phyloP scores from a whole-genome alignment of 768 basidiomycete species.

The Boletellus sp. region DNA sequence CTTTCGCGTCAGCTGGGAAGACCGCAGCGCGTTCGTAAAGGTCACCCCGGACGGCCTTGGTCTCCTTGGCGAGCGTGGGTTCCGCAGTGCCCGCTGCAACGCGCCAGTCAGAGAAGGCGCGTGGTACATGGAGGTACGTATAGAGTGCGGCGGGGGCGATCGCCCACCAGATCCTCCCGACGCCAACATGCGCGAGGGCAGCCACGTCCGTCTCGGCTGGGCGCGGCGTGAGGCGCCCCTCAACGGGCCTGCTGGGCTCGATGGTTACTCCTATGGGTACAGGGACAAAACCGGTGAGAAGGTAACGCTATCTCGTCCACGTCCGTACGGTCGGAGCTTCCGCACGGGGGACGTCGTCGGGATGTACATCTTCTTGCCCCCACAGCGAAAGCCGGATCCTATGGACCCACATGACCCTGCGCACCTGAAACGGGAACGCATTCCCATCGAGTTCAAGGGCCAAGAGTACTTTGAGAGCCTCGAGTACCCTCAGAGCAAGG shows the following conservation, averaged over 20 bases:
- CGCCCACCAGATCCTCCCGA: constrained; percentile 38
- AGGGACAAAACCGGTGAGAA: constrained; percentile 93
- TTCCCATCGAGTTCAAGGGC: constrained; percentile 93
- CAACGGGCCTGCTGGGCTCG: constrained; percentile 88
- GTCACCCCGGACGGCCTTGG: constrained; percentile 76
- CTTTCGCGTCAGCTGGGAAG: constrained; percentile 86
- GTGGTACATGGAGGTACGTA: constrained; percentile 92
- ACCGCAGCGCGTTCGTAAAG: constrained; percentile 76
- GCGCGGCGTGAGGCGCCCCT: constrained; percentile 89
- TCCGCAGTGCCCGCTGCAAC: constrained; percentile 86
- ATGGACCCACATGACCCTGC: constrained; percentile 77
- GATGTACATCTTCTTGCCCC: constrained; percentile 88
- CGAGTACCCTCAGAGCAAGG: constrained; percentile 85
- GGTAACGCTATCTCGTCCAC: constrained; percentile 77
- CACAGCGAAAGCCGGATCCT: constrained; percentile 50
- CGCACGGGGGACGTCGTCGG: constrained; percentile 86
- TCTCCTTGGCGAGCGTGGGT: constrained; percentile 81
- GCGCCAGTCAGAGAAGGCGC: constrained; percentile 83
- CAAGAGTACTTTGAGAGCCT: constrained; percentile 94
- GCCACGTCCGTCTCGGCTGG: constrained; percentile 90
- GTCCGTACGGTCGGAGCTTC: constrained; percentile 72
- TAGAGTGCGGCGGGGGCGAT: constrained; percentile 72
- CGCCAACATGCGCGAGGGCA: constrained; percentile 53
- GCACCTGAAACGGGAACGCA: constrained; percentile 81
- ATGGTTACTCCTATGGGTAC: constrained; percentile 89